Conservation (phyloP, 768 basidiomycete genomes). For the Gymnopilus junonius region DNA sequence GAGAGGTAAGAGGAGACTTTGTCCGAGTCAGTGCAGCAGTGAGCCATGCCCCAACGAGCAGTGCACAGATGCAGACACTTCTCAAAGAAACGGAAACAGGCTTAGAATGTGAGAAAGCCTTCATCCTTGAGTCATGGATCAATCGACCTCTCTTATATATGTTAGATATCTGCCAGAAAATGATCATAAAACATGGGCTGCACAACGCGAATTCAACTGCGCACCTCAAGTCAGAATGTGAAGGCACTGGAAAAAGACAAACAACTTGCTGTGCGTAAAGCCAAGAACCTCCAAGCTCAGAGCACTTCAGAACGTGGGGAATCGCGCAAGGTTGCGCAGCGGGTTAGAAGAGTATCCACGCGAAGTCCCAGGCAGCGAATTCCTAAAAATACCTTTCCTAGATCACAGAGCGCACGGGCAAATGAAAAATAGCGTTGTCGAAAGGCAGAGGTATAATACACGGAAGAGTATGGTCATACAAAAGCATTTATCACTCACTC, state of each 20-base stretch:
- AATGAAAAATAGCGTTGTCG: neutral
- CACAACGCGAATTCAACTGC: neutral
- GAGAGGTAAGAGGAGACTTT: slow-evolving; percentile 54
- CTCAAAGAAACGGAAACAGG: neutral
- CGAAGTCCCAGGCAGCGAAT: neutral
- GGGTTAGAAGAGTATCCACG: neutral
- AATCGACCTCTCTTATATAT: neutral
- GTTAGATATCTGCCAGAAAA: neutral
- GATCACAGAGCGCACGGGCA: neutral
- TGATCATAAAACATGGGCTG: neutral
- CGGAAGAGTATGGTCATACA: slow-evolving; percentile 12
- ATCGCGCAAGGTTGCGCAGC: neutral
- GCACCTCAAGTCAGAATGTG: neutral
- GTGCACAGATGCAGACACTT: neutral
- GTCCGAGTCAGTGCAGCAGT: neutral
- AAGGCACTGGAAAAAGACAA: neutral
- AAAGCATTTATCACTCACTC: slow-evolving; percentile 47
- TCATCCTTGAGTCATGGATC: neutral
- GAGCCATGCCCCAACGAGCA: neutral
- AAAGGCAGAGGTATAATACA: slow-evolving; percentile 22
- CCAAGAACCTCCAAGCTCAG: neutral
- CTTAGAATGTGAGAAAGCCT: neutral
- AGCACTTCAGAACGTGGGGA: neutral
- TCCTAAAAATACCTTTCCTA: neutral
- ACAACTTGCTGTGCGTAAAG: neutral